Evolutionary conservation across 805 yeast genomes (phyloP), one percentile per base, ranked within the genome.

Genomic region (Lipomyces starkeyi): DNA sequence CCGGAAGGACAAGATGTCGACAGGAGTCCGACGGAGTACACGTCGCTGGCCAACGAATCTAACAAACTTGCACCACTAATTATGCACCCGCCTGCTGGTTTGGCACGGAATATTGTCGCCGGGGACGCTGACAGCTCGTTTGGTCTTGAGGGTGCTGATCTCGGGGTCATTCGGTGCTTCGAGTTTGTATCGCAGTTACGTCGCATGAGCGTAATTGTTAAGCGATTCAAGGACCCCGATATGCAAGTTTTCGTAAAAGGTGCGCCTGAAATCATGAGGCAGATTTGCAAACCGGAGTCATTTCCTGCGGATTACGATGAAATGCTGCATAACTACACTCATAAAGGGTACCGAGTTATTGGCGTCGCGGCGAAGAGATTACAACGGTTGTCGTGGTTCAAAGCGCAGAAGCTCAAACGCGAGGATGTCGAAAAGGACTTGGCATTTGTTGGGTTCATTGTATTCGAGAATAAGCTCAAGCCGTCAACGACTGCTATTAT

Each of bases 261-360:
- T 60, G 99, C 99, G 0, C 99, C 99, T 0, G 99, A 95, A 76
- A 91, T 93, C 11, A 91, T 95, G 84, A 82, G 85, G 37, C 88
- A 87, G 20, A 86, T 95, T 37, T 95, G 99, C 79, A 80, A 81
- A 17, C 86, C 89, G 1, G 86, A 84, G 22, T 81, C 93, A 0
- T 79, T 95, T 60, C 99, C 99, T 0, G 76, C 78, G 1, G 86
- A 93, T 74, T 95, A 85, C 76, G 88, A 89, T 29, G 90, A 89
- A 43, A 76, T 90, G 27, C 82, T 95, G 47, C 89, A 92, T 74
- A 84, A 88, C 66, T 95, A 95, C 77, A 95, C 99, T 0, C 98
- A 93, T 76, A 86, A 88, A 60, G 99, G 99, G 0, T 92, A 88
- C 77, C 87, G 99, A 76, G 98, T 95, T 1, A 95, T 95, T 79